Conservation (phyloP, 805 yeast genomes). For the Ascoidea asiatica region DNA sequence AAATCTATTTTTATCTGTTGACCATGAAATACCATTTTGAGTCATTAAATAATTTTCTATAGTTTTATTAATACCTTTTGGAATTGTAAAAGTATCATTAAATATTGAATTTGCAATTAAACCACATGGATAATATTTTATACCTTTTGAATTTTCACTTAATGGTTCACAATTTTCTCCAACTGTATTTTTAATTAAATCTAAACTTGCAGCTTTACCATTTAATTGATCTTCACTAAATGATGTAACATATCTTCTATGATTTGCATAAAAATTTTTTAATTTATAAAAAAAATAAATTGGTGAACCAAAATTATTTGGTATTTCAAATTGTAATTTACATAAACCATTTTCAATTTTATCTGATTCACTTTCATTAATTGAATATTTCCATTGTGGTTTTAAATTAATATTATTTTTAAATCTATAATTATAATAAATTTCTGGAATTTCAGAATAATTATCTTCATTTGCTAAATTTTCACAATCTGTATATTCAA, state of each 20-base stretch:
- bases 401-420: constrained; percentile 24
- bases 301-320: constrained; percentile 57
- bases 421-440: constrained; percentile 51
- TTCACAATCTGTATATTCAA: constrained; percentile 68
- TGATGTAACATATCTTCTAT: constrained; percentile 82
- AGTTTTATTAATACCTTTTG: constrained; percentile 21
- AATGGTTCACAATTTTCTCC: constrained; percentile 53
- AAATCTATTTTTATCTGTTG: constrained; percentile 58
- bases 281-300: constrained; percentile 70
- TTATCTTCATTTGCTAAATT: constrained; percentile 28
- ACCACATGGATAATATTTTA: constrained; percentile 85
- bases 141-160: constrained; percentile 34
- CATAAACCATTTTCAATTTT: constrained; percentile 35
- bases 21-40: constrained; percentile 66
- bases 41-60: constrained; percentile 26
- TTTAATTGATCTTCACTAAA: constrained; percentile 69
- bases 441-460: constrained; percentile 42
- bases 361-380: constrained; percentile 25
- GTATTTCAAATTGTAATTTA: constrained; percentile 56
- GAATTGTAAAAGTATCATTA: constrained; percentile 69
- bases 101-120: constrained; percentile 85
- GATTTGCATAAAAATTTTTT: constrained; percentile 89
- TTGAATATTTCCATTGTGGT: constrained; percentile 54
- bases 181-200: constrained; percentile 31
- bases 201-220: constrained; percentile 53